Base-by-base conservation (phyloP, 2,329 filamentous ascomycete genomes). In the Cladosporium sp. region DNA sequence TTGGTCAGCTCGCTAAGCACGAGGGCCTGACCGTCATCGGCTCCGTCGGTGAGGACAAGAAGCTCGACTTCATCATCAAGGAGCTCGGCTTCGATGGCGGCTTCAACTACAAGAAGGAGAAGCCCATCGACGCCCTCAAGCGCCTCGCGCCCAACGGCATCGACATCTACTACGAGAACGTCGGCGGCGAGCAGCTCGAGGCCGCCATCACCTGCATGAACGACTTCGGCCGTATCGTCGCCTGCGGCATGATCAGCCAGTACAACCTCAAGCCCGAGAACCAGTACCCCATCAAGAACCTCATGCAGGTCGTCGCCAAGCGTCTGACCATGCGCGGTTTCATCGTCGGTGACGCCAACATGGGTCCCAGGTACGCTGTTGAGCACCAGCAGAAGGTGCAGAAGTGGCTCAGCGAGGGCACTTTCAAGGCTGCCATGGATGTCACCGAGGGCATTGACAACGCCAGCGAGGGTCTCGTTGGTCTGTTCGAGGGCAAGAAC, bases 31-130 rank as follows among this genome's bases (percentile, higher is more conserved):
- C 80, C 54, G 92, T 96, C 49, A 89, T 96, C 69, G 92, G 92
- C 21, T 92, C 88, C 61, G 92, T 92, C 12, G 92, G 92, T 2
- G 87, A 87, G 21, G 90, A 93, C 74, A 88, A 90, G 74, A 66
- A 66, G 58, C 65, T 66, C 59, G 65, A 66, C 59, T 66, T 66
- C 65, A 66, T 66, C 59, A 61, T 41, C 58, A 66, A 66, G 58
- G 96, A 96, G 82, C 84, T 93, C 38, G 83, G 84, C 30, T 93
- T 92, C 75, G 89, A 92, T 73, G 85, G 78, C 18, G 92, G 88
- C 10, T 95, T 94, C 81, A 95, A 96, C 83, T 96, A 96, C 84
- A 94, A 95, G 85, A 93, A 87, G 71, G 91, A 95, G 81, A 86
- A 85, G 71, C 85, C 91, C 0, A 75, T 79, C 0, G 88, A 89